Conservation (phyloP, 805 yeast genomes). For the Nakazawaea populi region DNA sequence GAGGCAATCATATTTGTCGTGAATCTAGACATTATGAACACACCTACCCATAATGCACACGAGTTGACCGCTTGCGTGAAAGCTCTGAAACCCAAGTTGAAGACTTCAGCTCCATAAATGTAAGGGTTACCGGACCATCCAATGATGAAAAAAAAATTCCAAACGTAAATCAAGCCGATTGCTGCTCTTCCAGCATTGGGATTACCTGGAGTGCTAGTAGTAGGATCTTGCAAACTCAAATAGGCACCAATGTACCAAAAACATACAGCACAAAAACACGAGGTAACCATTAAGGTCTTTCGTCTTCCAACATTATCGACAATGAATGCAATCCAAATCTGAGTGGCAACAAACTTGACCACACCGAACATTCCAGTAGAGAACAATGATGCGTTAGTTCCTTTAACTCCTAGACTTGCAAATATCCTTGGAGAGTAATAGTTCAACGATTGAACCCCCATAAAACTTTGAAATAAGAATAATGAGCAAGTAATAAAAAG, state of each 20-base stretch:
- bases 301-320: conserved; percentile 44
- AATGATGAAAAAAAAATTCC: conserved; percentile 38
- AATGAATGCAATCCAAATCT: conserved; percentile 37
- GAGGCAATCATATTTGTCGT: conserved; percentile 36
- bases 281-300: conserved; percentile 30
- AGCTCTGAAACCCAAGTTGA: conserved; percentile 34
- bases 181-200: conserved; percentile 39
- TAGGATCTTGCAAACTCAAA: conserved; percentile 32
- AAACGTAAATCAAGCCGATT: conserved; percentile 37
- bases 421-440: conserved; percentile 49
- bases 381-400: conserved; percentile 37
- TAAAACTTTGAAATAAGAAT: conserved; percentile 38
- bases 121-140: conserved; percentile 44
- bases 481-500: conserved; percentile 30
- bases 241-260: conserved; percentile 47
- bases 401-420: conserved; percentile 42
- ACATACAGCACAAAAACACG: conserved; percentile 35
- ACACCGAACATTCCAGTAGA: conserved; percentile 52
- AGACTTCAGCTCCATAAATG: conserved; percentile 41
- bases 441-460: conserved; percentile 44
- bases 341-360: conserved; percentile 36
- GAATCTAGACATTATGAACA: conserved; percentile 41
- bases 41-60: conserved; percentile 43
- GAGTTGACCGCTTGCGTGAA: conserved; percentile 38
- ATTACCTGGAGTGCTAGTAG: conserved; percentile 17